phyloP scores from a whole-genome alignment of 164 flowering plant species.

The Malania oleifera region DNA sequence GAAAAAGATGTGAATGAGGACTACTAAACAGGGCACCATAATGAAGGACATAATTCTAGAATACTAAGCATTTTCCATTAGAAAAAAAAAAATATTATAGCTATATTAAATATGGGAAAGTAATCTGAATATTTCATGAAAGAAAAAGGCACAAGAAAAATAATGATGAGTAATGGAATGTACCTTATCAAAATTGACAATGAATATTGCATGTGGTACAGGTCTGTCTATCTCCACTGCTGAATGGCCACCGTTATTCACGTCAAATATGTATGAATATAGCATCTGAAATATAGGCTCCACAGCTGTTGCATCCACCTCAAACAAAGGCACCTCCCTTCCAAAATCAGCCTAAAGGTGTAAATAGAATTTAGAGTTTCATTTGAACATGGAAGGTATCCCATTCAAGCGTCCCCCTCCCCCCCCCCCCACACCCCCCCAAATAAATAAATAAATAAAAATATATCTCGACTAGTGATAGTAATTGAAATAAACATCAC shows the following conservation, averaged over 20 bases:
- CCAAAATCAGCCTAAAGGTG: constrained; percentile 73
- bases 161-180: not conserved
- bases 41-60: not conserved
- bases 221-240: constrained; percentile 55
- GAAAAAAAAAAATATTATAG: too few relatives aligned
- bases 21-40: not conserved
- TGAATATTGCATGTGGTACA: constrained; percentile 75
- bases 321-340: constrained; percentile 80
- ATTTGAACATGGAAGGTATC: too few relatives aligned
- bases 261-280: constrained; percentile 75
- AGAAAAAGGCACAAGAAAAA: not conserved
- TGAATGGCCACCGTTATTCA: constrained; percentile 36
- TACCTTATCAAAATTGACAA: constrained; percentile 97
- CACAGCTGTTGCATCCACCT: constrained; percentile 75
- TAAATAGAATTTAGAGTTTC: constrained; percentile 3
- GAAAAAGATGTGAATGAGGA: constrained; percentile 2
- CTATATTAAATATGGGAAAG: too few relatives aligned
- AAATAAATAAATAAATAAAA: too few relatives aligned
- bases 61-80: too few relatives aligned
- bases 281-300: constrained; percentile 79
- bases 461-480: not conserved
- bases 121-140: too few relatives aligned
- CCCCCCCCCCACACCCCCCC: too few relatives aligned
- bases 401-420: too few relatives aligned
- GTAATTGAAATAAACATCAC: not conserved